These are phyloP conservation scores for Stephania yunnanensis DNA, from an alignment of 164 flowering plant species.

Conservation along the genomic window DNA sequence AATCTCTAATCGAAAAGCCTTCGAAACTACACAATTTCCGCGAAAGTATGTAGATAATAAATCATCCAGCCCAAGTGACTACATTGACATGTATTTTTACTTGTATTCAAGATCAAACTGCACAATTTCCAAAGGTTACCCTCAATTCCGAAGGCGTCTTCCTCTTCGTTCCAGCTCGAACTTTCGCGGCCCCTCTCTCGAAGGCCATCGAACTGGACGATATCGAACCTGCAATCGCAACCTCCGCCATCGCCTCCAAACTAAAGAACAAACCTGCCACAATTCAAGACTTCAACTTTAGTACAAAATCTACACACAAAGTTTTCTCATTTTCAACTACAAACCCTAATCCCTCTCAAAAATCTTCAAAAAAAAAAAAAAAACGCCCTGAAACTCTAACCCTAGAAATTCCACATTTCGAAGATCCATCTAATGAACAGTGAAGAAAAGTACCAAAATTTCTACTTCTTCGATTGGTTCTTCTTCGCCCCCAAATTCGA, in stretches of 20 bases:
- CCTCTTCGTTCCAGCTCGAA: conserved; percentile 39
- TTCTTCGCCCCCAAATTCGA: too few species aligned
- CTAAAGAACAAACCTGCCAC: conserved; percentile 6
- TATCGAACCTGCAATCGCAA: conserved; percentile 27
- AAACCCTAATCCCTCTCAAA: too few species aligned
- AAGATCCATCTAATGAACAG: too few species aligned
- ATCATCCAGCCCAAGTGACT: too few species aligned
- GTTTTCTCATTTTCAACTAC: neutral
- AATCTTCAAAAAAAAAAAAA: too few species aligned
- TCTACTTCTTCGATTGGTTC: neutral
- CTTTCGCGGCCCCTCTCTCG: conserved; percentile 22
- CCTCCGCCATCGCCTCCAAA: conserved; percentile 20
- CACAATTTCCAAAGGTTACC: conserved; percentile 31
- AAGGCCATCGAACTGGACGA: conserved; percentile 20
- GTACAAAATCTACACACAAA: neutral
- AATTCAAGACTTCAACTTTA: neutral
- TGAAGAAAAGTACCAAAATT: neutral
- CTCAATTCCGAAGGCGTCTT: conserved; percentile 88
- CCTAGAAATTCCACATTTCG: too few species aligned
- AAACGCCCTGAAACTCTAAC: too few species aligned
- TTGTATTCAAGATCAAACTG: too few species aligned
- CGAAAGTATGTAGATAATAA: too few species aligned
- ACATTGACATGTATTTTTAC: too few species aligned
- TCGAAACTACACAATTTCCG: too few species aligned
- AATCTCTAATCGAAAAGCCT: too few species aligned